Conservation (phyloP, 2,329 filamentous ascomycete species). For the Ceratocystis ficicola region DNA sequence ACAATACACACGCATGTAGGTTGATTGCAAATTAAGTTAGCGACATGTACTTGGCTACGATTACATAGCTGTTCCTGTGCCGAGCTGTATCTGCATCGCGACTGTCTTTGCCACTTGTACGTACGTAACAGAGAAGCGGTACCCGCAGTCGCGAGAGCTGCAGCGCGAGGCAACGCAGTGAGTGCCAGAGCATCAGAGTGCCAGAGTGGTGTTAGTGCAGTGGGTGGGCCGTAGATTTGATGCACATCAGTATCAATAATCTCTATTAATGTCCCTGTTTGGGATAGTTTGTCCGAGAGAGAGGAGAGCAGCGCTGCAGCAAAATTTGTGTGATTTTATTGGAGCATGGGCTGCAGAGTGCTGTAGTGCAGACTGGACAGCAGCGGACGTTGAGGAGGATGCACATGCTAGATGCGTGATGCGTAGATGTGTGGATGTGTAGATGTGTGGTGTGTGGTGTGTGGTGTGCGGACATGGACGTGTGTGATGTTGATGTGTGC, state of each 20-base stretch:
- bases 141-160: background rate
- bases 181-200: background rate
- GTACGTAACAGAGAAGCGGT: background rate
- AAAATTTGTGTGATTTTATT: background rate
- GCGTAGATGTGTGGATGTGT: too few species aligned
- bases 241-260: slow-evolving; percentile 5
- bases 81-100: background rate
- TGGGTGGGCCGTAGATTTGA: background rate
- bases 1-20: too few species aligned
- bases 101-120: background rate
- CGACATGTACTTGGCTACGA: too few species aligned
- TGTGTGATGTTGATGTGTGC: background rate
- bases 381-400: too few species aligned
- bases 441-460: background rate
- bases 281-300: background rate
- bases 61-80: background rate
- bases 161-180: too few species aligned
- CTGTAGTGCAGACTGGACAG: too few species aligned
- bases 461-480: background rate
- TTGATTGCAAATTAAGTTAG: too few species aligned
- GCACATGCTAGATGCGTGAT: too few species aligned
- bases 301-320: background rate
- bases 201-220: background rate
- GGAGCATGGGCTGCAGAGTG: too few species aligned
- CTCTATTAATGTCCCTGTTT: background rate